A percentile compares a stretch with the other conserved stretches of the same genome.
phyloP scores from a whole-genome alignment of 2,329 filamentous ascomycete genomes.

The Diaporthe australafricana region DNA sequence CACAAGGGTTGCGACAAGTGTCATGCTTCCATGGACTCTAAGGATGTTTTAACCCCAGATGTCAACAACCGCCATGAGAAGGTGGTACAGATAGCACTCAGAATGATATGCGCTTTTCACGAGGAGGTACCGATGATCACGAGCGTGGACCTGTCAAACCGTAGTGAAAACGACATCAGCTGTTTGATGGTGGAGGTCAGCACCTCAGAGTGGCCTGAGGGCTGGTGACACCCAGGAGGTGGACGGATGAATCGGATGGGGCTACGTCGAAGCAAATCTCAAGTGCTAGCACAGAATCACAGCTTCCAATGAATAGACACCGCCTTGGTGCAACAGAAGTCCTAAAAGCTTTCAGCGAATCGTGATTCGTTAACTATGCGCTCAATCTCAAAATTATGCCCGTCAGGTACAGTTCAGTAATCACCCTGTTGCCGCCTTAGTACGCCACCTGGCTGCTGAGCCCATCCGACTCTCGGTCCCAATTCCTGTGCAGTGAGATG shows the following conservation, averaged over 20 bases:
- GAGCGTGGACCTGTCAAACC: neutral
- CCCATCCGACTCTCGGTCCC: constrained; percentile 78
- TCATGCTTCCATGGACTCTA: neutral
- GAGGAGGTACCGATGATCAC: neutral
- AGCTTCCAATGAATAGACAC: neutral
- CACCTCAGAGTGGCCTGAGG: neutral
- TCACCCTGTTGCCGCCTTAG: constrained; percentile 51
- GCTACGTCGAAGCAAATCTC: no score
- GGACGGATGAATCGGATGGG: no score
- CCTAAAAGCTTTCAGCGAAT: neutral
- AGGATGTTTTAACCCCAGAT: neutral
- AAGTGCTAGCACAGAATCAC: no score
- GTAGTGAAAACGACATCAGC: neutral
- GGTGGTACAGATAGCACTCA: neutral
- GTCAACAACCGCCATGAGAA: neutral
- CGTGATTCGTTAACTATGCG: constrained; percentile 17
- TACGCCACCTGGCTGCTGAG: constrained; percentile 76
- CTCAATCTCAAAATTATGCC: neutral
- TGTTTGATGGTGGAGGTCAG: neutral
- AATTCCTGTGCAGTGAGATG: constrained; percentile 80
- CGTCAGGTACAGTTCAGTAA: neutral
- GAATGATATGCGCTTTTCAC: neutral
- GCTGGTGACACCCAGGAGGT: no score
- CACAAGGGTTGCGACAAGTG: constrained; percentile 8
- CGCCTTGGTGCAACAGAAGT: fast-evolving